Evolutionary conservation across 441 rosid genomes (phyloP).

Genomic region (Kokia cookei): DNA sequence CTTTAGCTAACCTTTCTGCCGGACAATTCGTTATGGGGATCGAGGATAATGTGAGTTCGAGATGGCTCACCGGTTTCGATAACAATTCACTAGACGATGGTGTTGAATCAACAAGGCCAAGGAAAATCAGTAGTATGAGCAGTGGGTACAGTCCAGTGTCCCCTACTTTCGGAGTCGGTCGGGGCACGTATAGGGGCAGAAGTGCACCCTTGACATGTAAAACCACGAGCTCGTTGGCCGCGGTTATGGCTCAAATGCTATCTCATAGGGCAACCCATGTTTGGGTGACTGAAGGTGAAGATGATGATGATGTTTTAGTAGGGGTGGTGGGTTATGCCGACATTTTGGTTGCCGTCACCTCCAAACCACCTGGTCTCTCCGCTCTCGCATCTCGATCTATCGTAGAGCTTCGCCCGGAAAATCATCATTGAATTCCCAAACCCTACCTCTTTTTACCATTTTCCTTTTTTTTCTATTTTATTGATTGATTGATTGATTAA

Average conservation of each 20-base stretch:
- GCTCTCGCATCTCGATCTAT: background rate
- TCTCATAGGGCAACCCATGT: constrained; percentile 92
- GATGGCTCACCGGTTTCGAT: constrained; percentile 50
- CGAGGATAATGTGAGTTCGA: constrained; percentile 61
- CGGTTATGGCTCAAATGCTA: constrained; percentile 97
- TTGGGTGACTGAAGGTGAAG: constrained; percentile 82
- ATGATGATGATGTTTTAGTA: constrained; percentile 62
- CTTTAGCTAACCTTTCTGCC: constrained; percentile 75
- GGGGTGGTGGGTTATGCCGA: constrained; percentile 87
- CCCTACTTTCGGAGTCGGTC: constrained; percentile 45
- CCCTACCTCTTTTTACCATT: background rate
- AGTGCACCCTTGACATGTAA: constrained; percentile 87
- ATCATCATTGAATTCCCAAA: background rate
- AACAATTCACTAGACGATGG: constrained; percentile 10
- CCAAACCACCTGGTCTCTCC: constrained; percentile 36
- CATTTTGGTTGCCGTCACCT: constrained; percentile 68
- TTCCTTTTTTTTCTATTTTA: background rate
- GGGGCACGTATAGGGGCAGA: constrained; percentile 93
- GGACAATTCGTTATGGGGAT: constrained; percentile 95
- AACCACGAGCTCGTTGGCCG: constrained; percentile 77
- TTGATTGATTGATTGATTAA: background rate
- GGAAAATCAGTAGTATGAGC: constrained; percentile 76
- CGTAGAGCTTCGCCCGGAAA: background rate
- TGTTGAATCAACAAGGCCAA: constrained; percentile 31
- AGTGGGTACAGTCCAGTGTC: constrained; percentile 70